Percentiles rank a stretch among this genome's conserved stretches.
Evolutionary conservation across 73 alveolate genomes (phyloP).

Genomic region (Symbiodinium natans): DNA sequence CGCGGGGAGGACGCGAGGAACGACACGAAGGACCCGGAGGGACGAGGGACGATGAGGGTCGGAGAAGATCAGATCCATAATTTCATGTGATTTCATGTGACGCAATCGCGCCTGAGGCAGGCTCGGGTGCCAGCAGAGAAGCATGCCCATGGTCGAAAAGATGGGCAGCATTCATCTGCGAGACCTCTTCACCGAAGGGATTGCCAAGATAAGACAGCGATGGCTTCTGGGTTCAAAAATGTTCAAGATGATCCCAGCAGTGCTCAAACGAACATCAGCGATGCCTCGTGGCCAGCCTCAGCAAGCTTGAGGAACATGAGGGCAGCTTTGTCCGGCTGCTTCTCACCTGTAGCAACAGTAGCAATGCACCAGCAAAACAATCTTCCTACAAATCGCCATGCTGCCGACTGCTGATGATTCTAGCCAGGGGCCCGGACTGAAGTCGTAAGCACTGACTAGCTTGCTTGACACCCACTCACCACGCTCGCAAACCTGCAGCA

Average conservation of each 20-base stretch:
- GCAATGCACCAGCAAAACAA: too few species aligned
- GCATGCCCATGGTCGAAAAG: constrained; percentile 76
- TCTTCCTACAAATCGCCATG: too few species aligned
- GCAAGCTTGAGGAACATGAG: constrained; percentile 85
- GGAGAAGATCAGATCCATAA: too few species aligned
- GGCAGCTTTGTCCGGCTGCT: constrained; percentile 79
- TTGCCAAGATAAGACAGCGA: too few species aligned
- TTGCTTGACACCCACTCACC: constrained; percentile 93
- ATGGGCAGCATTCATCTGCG: constrained; percentile 86
- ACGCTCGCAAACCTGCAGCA: constrained; percentile 80
- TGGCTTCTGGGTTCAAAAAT: background rate
- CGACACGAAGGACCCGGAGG: too few species aligned
- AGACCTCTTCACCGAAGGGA: constrained; percentile 46
- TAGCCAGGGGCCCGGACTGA: background rate
- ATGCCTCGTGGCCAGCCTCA: constrained; percentile 71
- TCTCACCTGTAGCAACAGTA: constrained; percentile 23
- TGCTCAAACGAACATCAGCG: background rate
- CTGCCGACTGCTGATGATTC: background rate
- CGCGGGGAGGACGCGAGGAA: too few species aligned
- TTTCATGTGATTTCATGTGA: too few species aligned
- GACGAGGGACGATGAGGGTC: too few species aligned
- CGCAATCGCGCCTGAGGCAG: background rate
- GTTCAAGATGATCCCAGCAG: background rate
- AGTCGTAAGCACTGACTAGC: constrained; percentile 72
- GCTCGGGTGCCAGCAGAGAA: constrained; percentile 27